Evolutionary conservation across 768 basidiomycete genomes (phyloP).

Genomic region (Sporobolomyces pararoseus): DNA sequence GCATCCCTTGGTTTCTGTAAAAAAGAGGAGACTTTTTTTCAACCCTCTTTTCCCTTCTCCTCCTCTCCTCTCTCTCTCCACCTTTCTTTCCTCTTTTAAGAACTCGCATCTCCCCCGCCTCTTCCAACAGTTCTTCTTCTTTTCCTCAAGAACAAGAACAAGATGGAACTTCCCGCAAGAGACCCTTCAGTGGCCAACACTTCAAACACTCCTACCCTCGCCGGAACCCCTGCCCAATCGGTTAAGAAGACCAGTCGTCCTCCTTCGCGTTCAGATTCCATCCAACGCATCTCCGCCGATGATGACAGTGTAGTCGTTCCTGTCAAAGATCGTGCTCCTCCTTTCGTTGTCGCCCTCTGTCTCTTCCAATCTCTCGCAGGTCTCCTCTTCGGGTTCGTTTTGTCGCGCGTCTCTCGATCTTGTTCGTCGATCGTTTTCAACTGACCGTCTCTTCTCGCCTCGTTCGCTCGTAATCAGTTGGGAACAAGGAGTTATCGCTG

Average conservation of each 20-base stretch:
- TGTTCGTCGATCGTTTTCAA: too few species aligned
- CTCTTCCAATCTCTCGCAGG: constrained; percentile 41
- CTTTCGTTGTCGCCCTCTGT: constrained; percentile 38
- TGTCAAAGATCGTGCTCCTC: constrained; percentile 38
- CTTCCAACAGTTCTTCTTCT: background rate
- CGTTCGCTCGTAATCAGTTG: constrained; percentile 13
- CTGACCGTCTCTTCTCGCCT: background rate
- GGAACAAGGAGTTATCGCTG: constrained; percentile 39
- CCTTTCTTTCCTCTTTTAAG: too few species aligned
- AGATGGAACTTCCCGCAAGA: constrained; percentile 14
- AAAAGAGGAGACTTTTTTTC: too few species aligned
- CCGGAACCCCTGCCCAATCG: constrained; percentile 25
- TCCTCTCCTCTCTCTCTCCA: background rate
- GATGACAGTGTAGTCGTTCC: constrained; percentile 18
- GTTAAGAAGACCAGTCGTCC: constrained; percentile 18
- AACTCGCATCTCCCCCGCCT: background rate
- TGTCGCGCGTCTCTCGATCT: background rate
- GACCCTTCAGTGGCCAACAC: constrained; percentile 21
- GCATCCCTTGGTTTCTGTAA: too few species aligned
- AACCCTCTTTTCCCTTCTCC: background rate
- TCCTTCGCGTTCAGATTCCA: constrained; percentile 28
- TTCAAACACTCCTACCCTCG: constrained; percentile 29
- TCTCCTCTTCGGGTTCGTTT: constrained; percentile 35
- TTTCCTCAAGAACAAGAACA: background rate
- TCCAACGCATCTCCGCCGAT: constrained; percentile 22